Percentiles rank a stretch among this genome's conserved stretches.
phyloP scores from a whole-genome alignment of 2,329 filamentous ascomycete genomes.

The Sporothrix pseudoabietina region DNA sequence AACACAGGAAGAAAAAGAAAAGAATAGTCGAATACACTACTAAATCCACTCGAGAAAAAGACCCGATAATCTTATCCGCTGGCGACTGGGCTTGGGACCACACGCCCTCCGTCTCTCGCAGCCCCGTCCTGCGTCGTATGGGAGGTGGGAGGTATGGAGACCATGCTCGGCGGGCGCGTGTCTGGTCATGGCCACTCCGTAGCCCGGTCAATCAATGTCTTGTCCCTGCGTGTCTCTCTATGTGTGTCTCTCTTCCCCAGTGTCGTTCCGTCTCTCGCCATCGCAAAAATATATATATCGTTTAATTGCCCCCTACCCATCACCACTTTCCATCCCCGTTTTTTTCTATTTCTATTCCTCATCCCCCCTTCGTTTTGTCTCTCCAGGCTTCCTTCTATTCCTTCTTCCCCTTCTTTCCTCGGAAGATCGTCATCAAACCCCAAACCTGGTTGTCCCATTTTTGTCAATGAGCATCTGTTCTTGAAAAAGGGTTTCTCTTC shows the following conservation, averaged over 20 bases:
- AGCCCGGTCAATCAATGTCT: slow-evolving; percentile 1
- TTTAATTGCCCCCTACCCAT: slow-evolving; percentile 20
- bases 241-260: slow-evolving; percentile 14
- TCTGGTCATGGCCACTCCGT: slow-evolving; percentile 15
- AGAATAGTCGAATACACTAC: neutral
- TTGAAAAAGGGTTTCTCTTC: slow-evolving; percentile 19
- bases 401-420: neutral
- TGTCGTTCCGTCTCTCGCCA: neutral
- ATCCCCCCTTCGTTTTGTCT: slow-evolving; percentile 14
- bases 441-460: neutral
- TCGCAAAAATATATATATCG: slow-evolving; percentile 21
- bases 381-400: slow-evolving; percentile 20
- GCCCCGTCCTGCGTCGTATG: slow-evolving; percentile 21
- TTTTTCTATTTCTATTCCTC: slow-evolving; percentile 27
- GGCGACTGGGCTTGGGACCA: neutral
- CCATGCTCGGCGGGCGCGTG: neutral
- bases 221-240: neutral
- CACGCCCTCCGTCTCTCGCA: slow-evolving; percentile 5
- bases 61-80: slow-evolving; percentile 18
- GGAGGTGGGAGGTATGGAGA: neutral
- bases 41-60: neutral
- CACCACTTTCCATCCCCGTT: neutral
- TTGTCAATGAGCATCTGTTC: slow-evolving; percentile 7
- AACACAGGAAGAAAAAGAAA: neutral
- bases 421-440: slow-evolving; percentile 19